A percentile compares a stretch with the other conserved stretches of the same genome.
Evolutionary conservation across 2,329 filamentous ascomycete genomes (phyloP).

Genomic region (Daldinia sp.): DNA sequence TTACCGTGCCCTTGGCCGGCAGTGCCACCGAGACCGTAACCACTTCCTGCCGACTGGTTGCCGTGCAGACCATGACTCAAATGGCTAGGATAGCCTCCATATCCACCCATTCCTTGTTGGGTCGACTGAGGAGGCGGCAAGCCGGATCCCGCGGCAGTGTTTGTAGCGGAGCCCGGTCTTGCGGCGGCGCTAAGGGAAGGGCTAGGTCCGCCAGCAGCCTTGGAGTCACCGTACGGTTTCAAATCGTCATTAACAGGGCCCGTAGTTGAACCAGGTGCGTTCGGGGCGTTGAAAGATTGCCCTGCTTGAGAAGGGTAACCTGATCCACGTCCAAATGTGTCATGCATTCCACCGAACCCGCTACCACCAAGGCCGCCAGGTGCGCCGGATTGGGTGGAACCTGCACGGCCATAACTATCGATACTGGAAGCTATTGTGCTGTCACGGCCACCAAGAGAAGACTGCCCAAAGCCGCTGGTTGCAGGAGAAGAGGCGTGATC

Average conservation of each 20-base stretch:
- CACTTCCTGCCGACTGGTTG: slow-evolving; percentile 53
- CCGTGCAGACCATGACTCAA: slow-evolving; percentile 63
- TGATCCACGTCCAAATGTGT: slow-evolving; percentile 62
- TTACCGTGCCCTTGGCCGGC: slow-evolving; percentile 62
- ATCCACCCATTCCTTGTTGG: slow-evolving; percentile 63
- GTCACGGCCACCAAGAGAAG: slow-evolving; percentile 61
- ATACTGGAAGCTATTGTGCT: slow-evolving; percentile 60
- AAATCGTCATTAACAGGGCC: slow-evolving; percentile 60
- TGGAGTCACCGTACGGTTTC: slow-evolving; percentile 67
- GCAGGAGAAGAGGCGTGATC: slow-evolving; percentile 64
- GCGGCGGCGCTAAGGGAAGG: slow-evolving; percentile 63
- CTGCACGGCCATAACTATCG: slow-evolving; percentile 62
- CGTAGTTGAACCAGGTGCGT: slow-evolving; percentile 55
- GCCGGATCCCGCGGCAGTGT: slow-evolving; percentile 61
- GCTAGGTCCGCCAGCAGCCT: slow-evolving; percentile 62
- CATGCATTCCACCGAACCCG: slow-evolving; percentile 63
- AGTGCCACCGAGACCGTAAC: slow-evolving; percentile 63
- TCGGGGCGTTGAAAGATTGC: slow-evolving; percentile 61
- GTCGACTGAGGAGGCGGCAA: slow-evolving; percentile 64
- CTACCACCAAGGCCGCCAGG: slow-evolving; percentile 60
- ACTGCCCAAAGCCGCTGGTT: slow-evolving; percentile 59
- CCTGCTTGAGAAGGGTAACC: slow-evolving; percentile 64
- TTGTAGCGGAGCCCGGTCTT: slow-evolving; percentile 67
- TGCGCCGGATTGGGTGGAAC: slow-evolving; percentile 58
- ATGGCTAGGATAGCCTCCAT: slow-evolving; percentile 65